Evolutionary conservation across 2,329 filamentous ascomycete genomes (phyloP).

Genomic region (Colletotrichum chlorophyti): DNA sequence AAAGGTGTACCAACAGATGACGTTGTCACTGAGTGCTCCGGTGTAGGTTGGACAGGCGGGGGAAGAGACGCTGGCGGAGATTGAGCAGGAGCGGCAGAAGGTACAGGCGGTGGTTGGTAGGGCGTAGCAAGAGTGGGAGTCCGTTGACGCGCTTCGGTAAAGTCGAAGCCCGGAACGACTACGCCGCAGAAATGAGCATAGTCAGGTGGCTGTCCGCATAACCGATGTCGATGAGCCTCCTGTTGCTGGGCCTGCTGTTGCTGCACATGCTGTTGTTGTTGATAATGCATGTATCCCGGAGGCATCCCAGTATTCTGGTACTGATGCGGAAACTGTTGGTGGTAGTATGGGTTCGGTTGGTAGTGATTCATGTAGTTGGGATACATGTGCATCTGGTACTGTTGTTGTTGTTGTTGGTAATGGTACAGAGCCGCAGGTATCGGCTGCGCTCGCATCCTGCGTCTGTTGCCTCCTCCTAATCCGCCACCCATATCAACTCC

Average conservation of each 20-base stretch:
- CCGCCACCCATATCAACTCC: slow-evolving; percentile 41
- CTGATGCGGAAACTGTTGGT: slow-evolving; percentile 63
- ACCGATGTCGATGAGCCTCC: too few relatives aligned
- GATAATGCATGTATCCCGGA: slow-evolving; percentile 56
- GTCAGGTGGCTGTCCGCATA: too few relatives aligned
- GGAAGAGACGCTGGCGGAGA: slow-evolving; percentile 54
- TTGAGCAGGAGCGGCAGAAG: slow-evolving; percentile 51
- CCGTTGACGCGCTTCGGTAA: slow-evolving; percentile 57
- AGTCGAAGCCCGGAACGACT: slow-evolving; percentile 49
- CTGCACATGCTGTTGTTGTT: slow-evolving; percentile 46
- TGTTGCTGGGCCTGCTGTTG: slow-evolving; percentile 57
- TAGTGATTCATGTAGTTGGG: slow-evolving; percentile 57
- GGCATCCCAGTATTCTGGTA: slow-evolving; percentile 61
- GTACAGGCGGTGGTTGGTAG: slow-evolving; percentile 59
- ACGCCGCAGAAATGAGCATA: slow-evolving; percentile 60
- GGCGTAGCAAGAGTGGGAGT: slow-evolving; percentile 63
- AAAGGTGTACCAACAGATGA: slow-evolving; percentile 8
- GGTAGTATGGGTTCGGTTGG: slow-evolving; percentile 52
- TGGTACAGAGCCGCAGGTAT: slow-evolving; percentile 41
- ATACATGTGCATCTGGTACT: slow-evolving; percentile 51
- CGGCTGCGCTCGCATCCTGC: slow-evolving; percentile 46
- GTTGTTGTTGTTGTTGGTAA: slow-evolving; percentile 33
- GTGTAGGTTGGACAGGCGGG: slow-evolving; percentile 23
- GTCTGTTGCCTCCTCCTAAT: slow-evolving; percentile 41
- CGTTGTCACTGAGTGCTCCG: slow-evolving; percentile 14